These are phyloP conservation scores for Scenedesmus sp. DNA, from an alignment of 163 green algal species.

Conservation along the genomic window DNA sequence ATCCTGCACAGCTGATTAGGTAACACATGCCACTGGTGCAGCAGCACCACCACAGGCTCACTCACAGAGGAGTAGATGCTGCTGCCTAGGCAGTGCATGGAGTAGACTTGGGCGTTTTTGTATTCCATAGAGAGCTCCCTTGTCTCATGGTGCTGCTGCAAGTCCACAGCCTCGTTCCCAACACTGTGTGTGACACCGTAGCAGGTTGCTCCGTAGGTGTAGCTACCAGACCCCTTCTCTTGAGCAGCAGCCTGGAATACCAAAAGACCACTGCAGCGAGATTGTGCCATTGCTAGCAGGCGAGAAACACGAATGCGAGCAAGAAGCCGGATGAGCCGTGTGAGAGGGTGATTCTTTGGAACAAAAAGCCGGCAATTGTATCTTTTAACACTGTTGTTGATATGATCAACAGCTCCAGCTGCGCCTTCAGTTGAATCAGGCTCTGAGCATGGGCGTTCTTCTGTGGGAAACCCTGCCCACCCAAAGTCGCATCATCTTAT, in stretches of 20 bases:
- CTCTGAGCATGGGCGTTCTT: neutral
- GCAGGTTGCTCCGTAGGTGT: constrained; percentile 22
- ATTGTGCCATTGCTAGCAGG: neutral
- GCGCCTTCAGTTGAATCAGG: neutral
- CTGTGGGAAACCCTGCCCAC: neutral
- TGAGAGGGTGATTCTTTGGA: neutral
- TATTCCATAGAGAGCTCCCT: neutral
- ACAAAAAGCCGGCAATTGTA: no score
- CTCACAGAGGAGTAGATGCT: constrained; percentile 23
- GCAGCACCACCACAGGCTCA: neutral
- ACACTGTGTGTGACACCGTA: constrained; percentile 33
- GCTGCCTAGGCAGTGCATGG: neutral
- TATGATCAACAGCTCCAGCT: neutral
- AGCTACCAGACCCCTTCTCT: neutral
- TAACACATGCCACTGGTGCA: neutral
- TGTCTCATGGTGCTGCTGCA: constrained; percentile 30
- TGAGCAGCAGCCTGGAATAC: constrained; percentile 34
- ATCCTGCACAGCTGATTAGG: neutral
- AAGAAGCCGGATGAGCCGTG: neutral
- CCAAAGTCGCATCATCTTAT: neutral
- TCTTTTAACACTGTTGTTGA: neutral
- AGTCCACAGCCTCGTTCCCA: constrained; percentile 1
- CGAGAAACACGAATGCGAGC: neutral
- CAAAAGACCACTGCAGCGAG: constrained; percentile 2
- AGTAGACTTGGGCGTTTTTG: neutral